Base-by-base conservation (phyloP, 2,329 filamentous ascomycete genomes). In the Fusarium kyushuense region DNA sequence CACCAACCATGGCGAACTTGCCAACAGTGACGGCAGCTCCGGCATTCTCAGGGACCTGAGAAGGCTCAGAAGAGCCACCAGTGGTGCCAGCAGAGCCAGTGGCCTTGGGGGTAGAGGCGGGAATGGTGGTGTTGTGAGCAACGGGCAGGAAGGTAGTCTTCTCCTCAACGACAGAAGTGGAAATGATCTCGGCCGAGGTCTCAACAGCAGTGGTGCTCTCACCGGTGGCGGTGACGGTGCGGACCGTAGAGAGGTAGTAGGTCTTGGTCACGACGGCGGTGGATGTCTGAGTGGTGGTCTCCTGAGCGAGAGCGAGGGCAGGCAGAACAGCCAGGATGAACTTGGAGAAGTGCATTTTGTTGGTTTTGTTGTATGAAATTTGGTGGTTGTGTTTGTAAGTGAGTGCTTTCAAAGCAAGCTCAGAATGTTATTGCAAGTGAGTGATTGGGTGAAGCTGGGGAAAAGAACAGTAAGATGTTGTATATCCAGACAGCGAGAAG, bases 251-350 rank as follows among this genome's bases (percentile, higher is more conserved):
- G 64, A 88, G 82, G 45, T 83, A 86, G 75, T 85, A 74, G 48
- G 84, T 86, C 75, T 82, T 83, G 73, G 84, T 86, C 71, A 84
- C 72, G 45, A 82, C 83, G 56, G 80, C 79, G 40, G 86, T 88
- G 27, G 80, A 80, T 19, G 85, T 87, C 47, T 79, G 79, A 23
- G 83, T 84, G 19, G 83, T 80, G 42, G 82, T 81, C 21, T 54
- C 67, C 53, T 69, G 59, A 14, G 85, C 85, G 53, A 85, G 72
- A 62, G 84, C 86, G 73, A 87, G 75, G 54, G 86, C 79, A 72
- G 87, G 86, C 74, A 89, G 81, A 66, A 84, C 76, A 63, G 83
- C 82, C 63, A 84, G 76, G 73, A 84, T 59, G 63, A 88, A 72
- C 30, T 82, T 77, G 45, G 76, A 75, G 70, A 80, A 72, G 46